These are phyloP conservation scores for Musa schizocarpa DNA, from an alignment of 176 grass and related monocot genomes.

Conservation along the genomic window DNA sequence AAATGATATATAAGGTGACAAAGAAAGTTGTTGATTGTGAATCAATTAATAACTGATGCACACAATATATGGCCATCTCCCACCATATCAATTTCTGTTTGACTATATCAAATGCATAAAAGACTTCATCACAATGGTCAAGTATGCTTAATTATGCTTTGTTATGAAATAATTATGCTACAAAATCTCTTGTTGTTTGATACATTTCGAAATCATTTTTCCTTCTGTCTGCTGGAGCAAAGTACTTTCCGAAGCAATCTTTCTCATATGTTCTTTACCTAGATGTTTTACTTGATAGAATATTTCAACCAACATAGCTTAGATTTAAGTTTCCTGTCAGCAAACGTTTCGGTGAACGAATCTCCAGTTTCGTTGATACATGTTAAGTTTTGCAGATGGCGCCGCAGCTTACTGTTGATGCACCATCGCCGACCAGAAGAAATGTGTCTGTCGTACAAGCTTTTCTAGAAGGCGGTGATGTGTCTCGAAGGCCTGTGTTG, in stretches of 20 bases:
- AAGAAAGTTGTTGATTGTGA: too few species aligned
- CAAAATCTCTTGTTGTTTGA: not conserved
- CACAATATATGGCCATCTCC: too few species aligned
- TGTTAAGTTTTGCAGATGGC: constrained; percentile 26
- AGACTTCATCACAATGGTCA: too few species aligned
- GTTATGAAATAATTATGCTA: too few species aligned
- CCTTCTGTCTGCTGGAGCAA: not conserved
- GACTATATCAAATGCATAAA: too few species aligned
- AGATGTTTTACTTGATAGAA: too few species aligned
- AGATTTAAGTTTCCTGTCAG: not conserved
- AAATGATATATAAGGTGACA: too few species aligned
- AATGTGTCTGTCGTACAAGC: constrained; percentile 22
- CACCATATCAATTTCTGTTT: too few species aligned
- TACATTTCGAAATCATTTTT: not conserved
- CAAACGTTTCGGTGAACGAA: not conserved
- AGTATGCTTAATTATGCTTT: too few species aligned
- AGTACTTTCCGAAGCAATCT: not conserved
- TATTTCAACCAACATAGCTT: not conserved
- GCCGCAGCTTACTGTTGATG: constrained; percentile 21
- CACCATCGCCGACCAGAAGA: constrained; percentile 7
- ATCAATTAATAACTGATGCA: too few species aligned
- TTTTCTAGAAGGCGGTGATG: constrained; percentile 12
- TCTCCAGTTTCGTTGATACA: constrained; percentile 5
- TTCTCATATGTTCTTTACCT: not conserved
- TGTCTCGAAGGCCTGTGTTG: constrained; percentile 9